Conservation (phyloP, 176 grass and related monocot species). For the Themeda triandra region DNA sequence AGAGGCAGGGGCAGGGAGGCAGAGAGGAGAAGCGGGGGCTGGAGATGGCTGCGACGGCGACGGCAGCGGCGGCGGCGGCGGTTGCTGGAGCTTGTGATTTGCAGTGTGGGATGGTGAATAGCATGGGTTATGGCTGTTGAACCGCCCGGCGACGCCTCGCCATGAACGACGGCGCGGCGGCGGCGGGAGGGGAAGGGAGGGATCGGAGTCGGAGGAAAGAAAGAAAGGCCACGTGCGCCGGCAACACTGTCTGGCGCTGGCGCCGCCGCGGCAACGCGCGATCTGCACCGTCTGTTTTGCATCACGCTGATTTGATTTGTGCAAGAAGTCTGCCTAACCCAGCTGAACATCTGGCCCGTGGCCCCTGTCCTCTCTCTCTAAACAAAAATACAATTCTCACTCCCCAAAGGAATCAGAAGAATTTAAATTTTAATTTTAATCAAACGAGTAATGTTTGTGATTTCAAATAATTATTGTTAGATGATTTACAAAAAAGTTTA, state of each 20-base stretch:
- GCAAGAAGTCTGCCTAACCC: no score
- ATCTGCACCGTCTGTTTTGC: neutral
- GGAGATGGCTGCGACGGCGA: constrained; percentile 27
- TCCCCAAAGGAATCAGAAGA: no score
- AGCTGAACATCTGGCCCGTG: no score
- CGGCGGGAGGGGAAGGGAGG: neutral
- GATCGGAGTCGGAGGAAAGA: neutral
- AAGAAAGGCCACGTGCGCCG: neutral
- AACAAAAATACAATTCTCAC: no score
- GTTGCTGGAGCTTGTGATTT: constrained; percentile 43
- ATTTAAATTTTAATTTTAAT: no score
- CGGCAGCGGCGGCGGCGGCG: constrained; percentile 13
- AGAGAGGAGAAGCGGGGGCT: constrained; percentile 19
- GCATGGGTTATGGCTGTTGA: constrained; percentile 45
- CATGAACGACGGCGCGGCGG: constrained; percentile 42
- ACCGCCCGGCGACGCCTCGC: constrained; percentile 33
- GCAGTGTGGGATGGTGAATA: constrained; percentile 24
- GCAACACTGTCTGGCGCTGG: neutral
- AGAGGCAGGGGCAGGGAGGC: neutral
- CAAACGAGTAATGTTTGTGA: no score
- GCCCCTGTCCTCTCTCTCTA: no score
- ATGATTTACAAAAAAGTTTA: no score
- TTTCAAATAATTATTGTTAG: no score
- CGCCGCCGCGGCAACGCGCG: neutral
- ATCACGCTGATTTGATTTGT: neutral